Conservation (phyloP, 2,329 filamentous ascomycete genomes). For the Venturia nashicola region DNA sequence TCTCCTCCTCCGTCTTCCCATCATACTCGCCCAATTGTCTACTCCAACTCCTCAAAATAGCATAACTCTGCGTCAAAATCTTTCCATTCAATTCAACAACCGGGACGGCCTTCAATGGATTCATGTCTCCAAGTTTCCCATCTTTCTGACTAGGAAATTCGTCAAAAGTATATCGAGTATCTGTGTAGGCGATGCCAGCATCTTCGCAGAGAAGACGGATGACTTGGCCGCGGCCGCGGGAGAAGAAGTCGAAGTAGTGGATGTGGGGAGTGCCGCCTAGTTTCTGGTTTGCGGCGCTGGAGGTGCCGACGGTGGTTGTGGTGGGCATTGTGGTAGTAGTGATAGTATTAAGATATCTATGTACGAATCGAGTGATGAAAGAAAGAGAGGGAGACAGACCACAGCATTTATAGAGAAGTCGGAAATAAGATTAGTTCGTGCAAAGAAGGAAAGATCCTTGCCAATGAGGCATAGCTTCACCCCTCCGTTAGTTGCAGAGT, state of each 20-base stretch:
- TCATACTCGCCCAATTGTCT: slow-evolving; percentile 19
- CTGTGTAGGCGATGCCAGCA: slow-evolving; percentile 20
- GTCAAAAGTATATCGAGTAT: slow-evolving; percentile 19
- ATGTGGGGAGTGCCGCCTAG: slow-evolving; percentile 22
- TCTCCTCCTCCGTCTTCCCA: slow-evolving; percentile 19
- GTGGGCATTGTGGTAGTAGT: slow-evolving; percentile 3
- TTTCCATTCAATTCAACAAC: slow-evolving; percentile 19
- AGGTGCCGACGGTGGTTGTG: slow-evolving; percentile 12
- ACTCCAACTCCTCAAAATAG: slow-evolving; percentile 20
- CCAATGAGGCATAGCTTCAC: not conserved
- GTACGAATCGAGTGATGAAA: not conserved
- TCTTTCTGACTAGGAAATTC: slow-evolving; percentile 19
- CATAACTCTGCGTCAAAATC: slow-evolving; percentile 22
- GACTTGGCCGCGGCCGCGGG: slow-evolving; percentile 20
- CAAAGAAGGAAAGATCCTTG: not conserved
- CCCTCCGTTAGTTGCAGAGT: not conserved
- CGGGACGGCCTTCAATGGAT: slow-evolving; percentile 17
- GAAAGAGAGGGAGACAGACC: not conserved
- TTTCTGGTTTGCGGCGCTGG: slow-evolving; percentile 17
- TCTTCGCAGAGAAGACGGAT: slow-evolving; percentile 19
- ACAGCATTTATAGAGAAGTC: not conserved
- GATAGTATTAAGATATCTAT: not conserved
- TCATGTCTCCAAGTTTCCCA: slow-evolving; percentile 15
- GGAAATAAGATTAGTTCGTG: not conserved
- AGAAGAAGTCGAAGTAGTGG: slow-evolving; percentile 22